Percentiles rank a stretch among this genome's conserved stretches.
Evolutionary conservation across 2,329 filamentous ascomycete species (phyloP).

Genomic region (Aureobasidium sp.): DNA sequence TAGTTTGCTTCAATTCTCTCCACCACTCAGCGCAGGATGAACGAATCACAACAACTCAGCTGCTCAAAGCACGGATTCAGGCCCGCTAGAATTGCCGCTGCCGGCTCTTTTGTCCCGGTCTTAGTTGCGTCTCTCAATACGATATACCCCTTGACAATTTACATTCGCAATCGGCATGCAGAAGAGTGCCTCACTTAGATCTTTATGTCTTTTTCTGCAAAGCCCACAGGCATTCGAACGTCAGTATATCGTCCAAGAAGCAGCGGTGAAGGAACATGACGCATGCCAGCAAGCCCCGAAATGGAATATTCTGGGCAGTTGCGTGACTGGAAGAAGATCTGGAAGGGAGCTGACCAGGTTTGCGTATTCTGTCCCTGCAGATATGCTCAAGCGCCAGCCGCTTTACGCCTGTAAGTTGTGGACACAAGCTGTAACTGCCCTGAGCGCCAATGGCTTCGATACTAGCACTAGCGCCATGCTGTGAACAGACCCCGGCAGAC

Average conservation of each 20-base stretch:
- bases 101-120: background rate
- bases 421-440: background rate
- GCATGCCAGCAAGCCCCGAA: background rate
- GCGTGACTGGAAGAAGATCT: slow-evolving; percentile 2
- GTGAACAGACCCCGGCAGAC: background rate
- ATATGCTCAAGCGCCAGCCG: slow-evolving; percentile 5
- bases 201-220: slow-evolving; percentile 4
- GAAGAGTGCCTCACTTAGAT: slow-evolving; percentile 3
- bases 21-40: background rate
- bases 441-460: background rate
- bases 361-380: slow-evolving; percentile 3
- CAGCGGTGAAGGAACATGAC: slow-evolving; percentile 9
- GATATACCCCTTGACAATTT: slow-evolving; percentile 6
- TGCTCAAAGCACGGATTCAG: background rate
- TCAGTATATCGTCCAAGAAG: background rate
- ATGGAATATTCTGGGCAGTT: background rate
- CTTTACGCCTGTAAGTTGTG: background rate
- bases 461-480: background rate
- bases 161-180: background rate
- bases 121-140: background rate
- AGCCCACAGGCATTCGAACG: background rate
- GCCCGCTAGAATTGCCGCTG: background rate
- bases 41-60: background rate
- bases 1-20: background rate
- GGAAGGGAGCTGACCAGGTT: slow-evolving; percentile 8